Evolutionary conservation across 139 green algal species (phyloP), one percentile per base, ranked within the genome.

Genomic region (Chlorella sp.): DNA sequence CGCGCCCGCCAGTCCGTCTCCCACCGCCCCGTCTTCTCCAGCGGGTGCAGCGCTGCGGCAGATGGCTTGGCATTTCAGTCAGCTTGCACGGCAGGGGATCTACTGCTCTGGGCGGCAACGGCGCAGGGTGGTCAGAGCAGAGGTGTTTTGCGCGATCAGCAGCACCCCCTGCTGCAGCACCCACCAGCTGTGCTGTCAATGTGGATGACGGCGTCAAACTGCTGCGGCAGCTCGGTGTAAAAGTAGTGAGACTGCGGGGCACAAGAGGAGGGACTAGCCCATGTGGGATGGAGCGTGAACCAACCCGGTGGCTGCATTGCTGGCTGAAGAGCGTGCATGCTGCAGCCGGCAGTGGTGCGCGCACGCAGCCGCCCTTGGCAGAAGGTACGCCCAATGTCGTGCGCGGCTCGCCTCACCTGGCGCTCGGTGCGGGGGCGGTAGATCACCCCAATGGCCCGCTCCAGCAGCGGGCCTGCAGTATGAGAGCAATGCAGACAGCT

Each of bases 371-470:
- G n/a, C n/a, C n/a, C n/a, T n/a, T n/a, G n/a, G n/a, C n/a, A n/a
- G n/a, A n/a, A n/a, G n/a, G n/a, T n/a, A n/a, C n/a, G n/a, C n/a
- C n/a, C n/a, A n/a, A n/a, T n/a, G n/a, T 55, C 7, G 7, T 55
- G 7, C 11, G 44, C 44, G 11, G 7, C 11, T 7, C 44, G 11
- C 13, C 51, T 4, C 51, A 60, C 51, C 51, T 84, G 60, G 32
- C 89, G 84, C 86, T 95, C 92, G 32, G 92, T 94, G 28, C 86
- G 64, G n/a, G 92, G 89, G 5, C 86, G 80, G 85, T 95, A 95
- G 83, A 95, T 91, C 18, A 95, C 92, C 0, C 92, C 92, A 39
- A 95, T 93, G 30, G 88, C 88, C 0, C 92, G 85, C 82, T 94
- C 78, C 79, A 94, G 88, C 26, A 81, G 78, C 20, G 89, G 81